Evolutionary conservation across 2,329 filamentous ascomycete species (phyloP).

Genomic region (Piedraia hortae): DNA sequence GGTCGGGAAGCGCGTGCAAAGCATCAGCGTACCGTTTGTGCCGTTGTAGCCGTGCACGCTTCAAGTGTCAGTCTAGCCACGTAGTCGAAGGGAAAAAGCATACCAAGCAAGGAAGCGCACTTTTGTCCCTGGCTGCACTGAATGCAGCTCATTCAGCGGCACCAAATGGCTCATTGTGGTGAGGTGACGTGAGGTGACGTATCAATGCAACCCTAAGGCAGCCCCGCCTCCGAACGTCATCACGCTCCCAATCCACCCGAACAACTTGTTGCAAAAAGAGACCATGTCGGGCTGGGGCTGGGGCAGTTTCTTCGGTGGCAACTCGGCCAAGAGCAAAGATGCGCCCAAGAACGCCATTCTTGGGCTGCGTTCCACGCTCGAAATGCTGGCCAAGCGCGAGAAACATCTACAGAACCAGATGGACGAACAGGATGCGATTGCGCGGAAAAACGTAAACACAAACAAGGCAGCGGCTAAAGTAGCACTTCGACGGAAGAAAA

Average conservation of each 20-base stretch:
- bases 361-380: slow-evolving; percentile 59
- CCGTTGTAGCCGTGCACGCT: slow-evolving; percentile 33
- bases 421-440: slow-evolving; percentile 68
- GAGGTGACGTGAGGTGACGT: no score
- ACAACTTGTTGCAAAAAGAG: background rate
- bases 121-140: slow-evolving; percentile 31
- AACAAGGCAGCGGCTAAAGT: slow-evolving; percentile 94
- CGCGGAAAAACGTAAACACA: slow-evolving; percentile 59
- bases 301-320: slow-evolving; percentile 44
- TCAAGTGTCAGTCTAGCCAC: slow-evolving; percentile 1
- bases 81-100: slow-evolving; percentile 11
- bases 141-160: slow-evolving; percentile 18
- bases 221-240: slow-evolving; percentile 1
- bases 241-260: background rate
- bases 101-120: slow-evolving; percentile 84
- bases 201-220: background rate
- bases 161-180: no score
- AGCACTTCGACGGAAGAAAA: slow-evolving; percentile 81
- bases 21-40: slow-evolving; percentile 29
- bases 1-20: slow-evolving; percentile 39
- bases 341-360: slow-evolving; percentile 92
- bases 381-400: slow-evolving; percentile 95
- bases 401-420: slow-evolving; percentile 76
- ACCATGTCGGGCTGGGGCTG: slow-evolving; percentile 23
- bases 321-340: slow-evolving; percentile 68